Conservation (phyloP, 2,329 filamentous ascomycete genomes). For the Curvularia eragrostidis region DNA sequence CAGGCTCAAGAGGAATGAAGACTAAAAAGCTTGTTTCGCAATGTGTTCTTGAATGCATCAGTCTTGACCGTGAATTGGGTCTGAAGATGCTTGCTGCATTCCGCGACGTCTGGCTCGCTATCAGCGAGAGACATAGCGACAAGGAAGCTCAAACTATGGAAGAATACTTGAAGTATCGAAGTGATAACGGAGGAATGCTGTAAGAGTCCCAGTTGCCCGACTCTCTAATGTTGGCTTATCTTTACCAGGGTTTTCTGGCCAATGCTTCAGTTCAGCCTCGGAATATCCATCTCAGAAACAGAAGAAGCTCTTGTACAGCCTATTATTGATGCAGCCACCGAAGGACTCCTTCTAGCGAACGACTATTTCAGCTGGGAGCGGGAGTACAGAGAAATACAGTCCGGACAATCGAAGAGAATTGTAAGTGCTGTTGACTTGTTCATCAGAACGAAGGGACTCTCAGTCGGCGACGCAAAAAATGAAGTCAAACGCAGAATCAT, state of each 20-base stretch:
- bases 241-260: not conserved
- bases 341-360: slow-evolving; percentile 1
- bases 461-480: not conserved
- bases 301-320: slow-evolving; percentile 2
- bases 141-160: not conserved
- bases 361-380: slow-evolving; percentile 7
- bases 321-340: not conserved
- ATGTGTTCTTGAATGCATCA: not conserved
- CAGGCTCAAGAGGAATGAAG: slow-evolving; percentile 1
- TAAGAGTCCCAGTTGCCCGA: not conserved
- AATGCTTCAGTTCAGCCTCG: slow-evolving; percentile 5
- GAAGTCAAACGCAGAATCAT: not conserved
- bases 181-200: slow-evolving; percentile 2
- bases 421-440: slow-evolving; percentile 4
- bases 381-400: not conserved
- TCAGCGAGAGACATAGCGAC: slow-evolving; percentile 3
- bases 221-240: not conserved
- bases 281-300: not conserved
- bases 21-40: slow-evolving; percentile 3
- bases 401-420: not conserved
- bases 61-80: slow-evolving; percentile 1
- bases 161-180: slow-evolving; percentile 6
- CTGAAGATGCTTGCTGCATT: slow-evolving; percentile 1
- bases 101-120: not conserved
- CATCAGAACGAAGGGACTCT: not conserved